Base-by-base conservation (phyloP, 371 early-diverging fungal genomes). In the Rhizomucor pusillus region DNA sequence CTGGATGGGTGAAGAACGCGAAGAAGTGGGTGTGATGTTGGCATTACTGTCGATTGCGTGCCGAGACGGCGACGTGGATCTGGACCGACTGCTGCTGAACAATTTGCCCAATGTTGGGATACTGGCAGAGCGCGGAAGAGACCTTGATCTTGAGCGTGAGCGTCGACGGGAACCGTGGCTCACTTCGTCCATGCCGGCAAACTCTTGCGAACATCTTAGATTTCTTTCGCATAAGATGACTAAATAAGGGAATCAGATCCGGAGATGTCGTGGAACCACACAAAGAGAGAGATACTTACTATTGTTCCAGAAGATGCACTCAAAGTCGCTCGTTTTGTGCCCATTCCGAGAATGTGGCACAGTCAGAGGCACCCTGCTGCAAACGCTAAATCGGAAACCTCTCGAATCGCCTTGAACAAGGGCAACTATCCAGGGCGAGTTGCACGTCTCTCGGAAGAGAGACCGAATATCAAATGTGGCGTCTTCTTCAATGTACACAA, bases 241-340 rank as follows among this genome's bases (percentile, higher is more conserved):
- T 75, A 65, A 41, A 52, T 44, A 10, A 37, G 11, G 35, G 36
- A 25, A 47, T 47, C 16, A 29, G 7, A 14, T 29, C 29, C 5
- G 22, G 24, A 19, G 41, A 22, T 40, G 14, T 12, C 45, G 3
- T 14, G 24, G 23, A 19, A 10, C 29, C 11, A 46, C 49, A n/a
- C 22, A 5, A 44, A 35, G 35, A 16, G 49, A 40, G 18, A 43
- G 5, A 45, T 7, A 29, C 54, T 49, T 61, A 71, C 77, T 24
- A 44, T 78, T 78, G 45, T 73, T 73, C 79, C 79, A 78, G 53
- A 78, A 75, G 12, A 75, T 56, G 33, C 65, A 59, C 43, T 70
- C 69, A 52, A 78, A 78, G 18, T 57, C 52, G 22, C 62, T 54
- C 1, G 73, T 54, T 23, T 59, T 57, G 25, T 43, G 44, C 19